Evolutionary conservation across 2,329 filamentous ascomycete genomes (phyloP).

Genomic region (Talaromyces piceae): DNA sequence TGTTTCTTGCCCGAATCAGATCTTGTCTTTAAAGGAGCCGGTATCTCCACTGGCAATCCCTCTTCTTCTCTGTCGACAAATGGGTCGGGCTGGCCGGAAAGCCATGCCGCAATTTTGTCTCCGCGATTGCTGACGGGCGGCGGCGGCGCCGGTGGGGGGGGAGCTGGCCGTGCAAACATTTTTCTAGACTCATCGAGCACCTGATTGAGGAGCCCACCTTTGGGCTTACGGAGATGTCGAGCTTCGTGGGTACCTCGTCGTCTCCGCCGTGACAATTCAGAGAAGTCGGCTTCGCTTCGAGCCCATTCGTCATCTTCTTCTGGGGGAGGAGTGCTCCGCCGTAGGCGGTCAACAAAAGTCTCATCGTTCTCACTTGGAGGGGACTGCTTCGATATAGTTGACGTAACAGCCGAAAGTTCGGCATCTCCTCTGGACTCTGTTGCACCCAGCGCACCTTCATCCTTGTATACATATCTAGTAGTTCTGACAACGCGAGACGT

Average conservation of each 20-base stretch:
- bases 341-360: slow-evolving; percentile 18
- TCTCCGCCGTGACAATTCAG: slow-evolving; percentile 30
- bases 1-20: slow-evolving; percentile 27
- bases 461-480: slow-evolving; percentile 15
- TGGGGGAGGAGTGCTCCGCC: slow-evolving; percentile 19
- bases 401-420: slow-evolving; percentile 12
- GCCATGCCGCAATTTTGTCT: slow-evolving; percentile 56
- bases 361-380: slow-evolving; percentile 17
- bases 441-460: slow-evolving; percentile 14
- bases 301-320: slow-evolving; percentile 29
- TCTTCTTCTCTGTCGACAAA: slow-evolving; percentile 44
- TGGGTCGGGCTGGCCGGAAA: slow-evolving; percentile 50
- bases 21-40: slow-evolving; percentile 36
- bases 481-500: slow-evolving; percentile 20
- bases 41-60: slow-evolving; percentile 28
- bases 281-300: slow-evolving; percentile 33
- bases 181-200: slow-evolving; percentile 39
- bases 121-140: slow-evolving; percentile 27
- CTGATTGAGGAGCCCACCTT: slow-evolving; percentile 37
- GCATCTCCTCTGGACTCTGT: slow-evolving; percentile 13
- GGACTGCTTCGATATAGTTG: slow-evolving; percentile 12
- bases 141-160: slow-evolving; percentile 30
- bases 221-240: slow-evolving; percentile 23
- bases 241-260: slow-evolving; percentile 19
- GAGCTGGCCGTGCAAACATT: slow-evolving; percentile 37